These are phyloP conservation scores for Ampelomyces quisqualis DNA, from an alignment of 2,329 filamentous ascomycete species.

Conservation along the genomic window DNA sequence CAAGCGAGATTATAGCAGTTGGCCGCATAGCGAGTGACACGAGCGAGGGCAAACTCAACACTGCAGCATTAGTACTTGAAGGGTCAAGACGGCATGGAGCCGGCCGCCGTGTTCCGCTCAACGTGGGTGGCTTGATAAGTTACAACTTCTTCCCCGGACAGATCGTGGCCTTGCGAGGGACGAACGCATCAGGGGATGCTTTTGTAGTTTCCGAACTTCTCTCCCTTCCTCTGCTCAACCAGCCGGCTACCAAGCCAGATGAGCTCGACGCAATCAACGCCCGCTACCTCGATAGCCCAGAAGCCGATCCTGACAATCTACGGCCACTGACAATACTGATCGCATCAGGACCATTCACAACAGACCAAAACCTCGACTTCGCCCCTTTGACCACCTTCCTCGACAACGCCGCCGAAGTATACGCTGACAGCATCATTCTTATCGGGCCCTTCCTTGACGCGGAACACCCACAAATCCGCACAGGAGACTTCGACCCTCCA, in stretches of 20 bases:
- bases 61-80: slow-evolving; percentile 82
- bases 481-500: slow-evolving; percentile 50
- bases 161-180: slow-evolving; percentile 82
- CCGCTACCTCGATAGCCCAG: slow-evolving; percentile 64
- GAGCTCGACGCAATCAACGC: slow-evolving; percentile 69
- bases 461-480: slow-evolving; percentile 83
- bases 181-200: slow-evolving; percentile 80
- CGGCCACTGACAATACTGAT: slow-evolving; percentile 75
- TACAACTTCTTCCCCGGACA: slow-evolving; percentile 94
- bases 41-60: slow-evolving; percentile 80
- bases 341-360: slow-evolving; percentile 85
- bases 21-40: slow-evolving; percentile 89
- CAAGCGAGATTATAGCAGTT: slow-evolving; percentile 82
- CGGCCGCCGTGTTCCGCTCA: slow-evolving; percentile 77
- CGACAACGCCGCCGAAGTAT: slow-evolving; percentile 69
- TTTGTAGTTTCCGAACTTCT: slow-evolving; percentile 80
- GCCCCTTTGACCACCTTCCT: slow-evolving; percentile 83
- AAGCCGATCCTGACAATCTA: slow-evolving; percentile 50
- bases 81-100: slow-evolving; percentile 81
- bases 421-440: slow-evolving; percentile 77
- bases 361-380: slow-evolving; percentile 89
- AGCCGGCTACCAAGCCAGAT: slow-evolving; percentile 67
- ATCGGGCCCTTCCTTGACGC: slow-evolving; percentile 86
- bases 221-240: slow-evolving; percentile 70
- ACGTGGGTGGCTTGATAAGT: slow-evolving; percentile 65